phyloP scores from a whole-genome alignment of 1,139 yeast species.

The Sugiyamaella grinbergsii region DNA sequence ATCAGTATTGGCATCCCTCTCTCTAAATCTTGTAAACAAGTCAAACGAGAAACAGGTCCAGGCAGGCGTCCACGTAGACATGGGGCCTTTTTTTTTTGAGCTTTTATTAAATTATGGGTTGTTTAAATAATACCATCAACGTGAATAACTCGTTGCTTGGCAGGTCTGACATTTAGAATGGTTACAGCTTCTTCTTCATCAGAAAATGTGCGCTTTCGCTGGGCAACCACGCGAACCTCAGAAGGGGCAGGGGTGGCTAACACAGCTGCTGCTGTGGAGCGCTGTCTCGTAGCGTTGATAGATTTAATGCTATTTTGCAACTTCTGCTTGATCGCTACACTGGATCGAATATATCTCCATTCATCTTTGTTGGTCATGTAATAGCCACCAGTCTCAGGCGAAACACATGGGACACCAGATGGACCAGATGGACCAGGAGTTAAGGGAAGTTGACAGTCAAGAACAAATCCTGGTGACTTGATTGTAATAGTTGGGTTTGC shows the following conservation, averaged over 20 bases:
- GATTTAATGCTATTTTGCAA: conserved; percentile 4
- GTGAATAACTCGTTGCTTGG: conserved; percentile 19
- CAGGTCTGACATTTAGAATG: conserved; percentile 19
- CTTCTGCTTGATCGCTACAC: conserved; percentile 17
- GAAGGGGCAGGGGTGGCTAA: conserved; percentile 23
- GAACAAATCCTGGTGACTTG: conserved; percentile 13
- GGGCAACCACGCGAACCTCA: conserved; percentile 11
- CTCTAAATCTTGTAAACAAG: too few species aligned
- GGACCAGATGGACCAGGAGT: conserved; percentile 16
- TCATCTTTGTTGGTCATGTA: conserved; percentile 22
- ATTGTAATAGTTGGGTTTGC: neutral
- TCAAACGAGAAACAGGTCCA: neutral
- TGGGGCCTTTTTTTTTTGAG: neutral
- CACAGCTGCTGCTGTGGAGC: conserved; percentile 10
- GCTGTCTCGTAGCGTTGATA: conserved; percentile 5
- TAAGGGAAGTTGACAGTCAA: conserved; percentile 13
- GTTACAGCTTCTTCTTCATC: conserved; percentile 19
- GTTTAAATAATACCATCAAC: conserved; percentile 17
- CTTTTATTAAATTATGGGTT: conserved; percentile 14
- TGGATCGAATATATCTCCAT: conserved; percentile 22
- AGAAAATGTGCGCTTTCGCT: conserved; percentile 3
- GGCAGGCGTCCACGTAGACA: conserved; percentile 4
- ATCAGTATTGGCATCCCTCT: too few species aligned
- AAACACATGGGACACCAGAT: conserved; percentile 11
- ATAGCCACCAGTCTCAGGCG: conserved; percentile 19